Conservation (phyloP, 2,329 filamentous ascomycete genomes). For the Trichoderma aggressivum region DNA sequence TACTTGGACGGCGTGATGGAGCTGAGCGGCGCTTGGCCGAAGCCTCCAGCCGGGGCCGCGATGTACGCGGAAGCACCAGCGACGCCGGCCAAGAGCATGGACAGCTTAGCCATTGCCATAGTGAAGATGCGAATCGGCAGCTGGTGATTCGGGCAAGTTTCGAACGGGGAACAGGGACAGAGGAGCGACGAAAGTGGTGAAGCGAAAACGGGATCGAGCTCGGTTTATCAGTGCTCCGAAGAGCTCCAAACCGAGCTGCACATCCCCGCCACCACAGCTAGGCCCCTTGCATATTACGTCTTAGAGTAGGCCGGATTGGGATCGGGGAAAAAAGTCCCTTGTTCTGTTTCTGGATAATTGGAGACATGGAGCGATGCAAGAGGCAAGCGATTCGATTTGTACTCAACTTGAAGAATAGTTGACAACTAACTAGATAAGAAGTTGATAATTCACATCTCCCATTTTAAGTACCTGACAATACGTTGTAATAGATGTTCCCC, state of each 20-base stretch:
- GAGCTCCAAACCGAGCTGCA: slow-evolving; percentile 6
- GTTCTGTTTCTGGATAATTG: background rate
- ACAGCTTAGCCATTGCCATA: slow-evolving; percentile 13
- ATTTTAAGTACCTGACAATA: background rate
- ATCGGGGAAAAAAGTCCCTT: background rate
- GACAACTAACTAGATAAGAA: background rate
- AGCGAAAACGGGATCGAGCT: background rate
- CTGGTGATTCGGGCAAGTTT: background rate
- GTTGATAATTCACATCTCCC: background rate
- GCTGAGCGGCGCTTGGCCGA: slow-evolving; percentile 1
- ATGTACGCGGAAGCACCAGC: slow-evolving; percentile 11
- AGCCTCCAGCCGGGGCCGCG: background rate
- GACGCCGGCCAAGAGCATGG: slow-evolving; percentile 12
- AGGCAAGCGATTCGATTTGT: background rate
- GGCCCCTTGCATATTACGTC: slow-evolving; percentile 2
- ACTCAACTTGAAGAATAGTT: background rate
- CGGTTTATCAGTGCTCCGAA: slow-evolving; percentile 2
- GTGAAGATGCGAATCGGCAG: background rate
- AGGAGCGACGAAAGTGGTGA: background rate
- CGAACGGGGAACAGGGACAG: background rate
- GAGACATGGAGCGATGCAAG: background rate
- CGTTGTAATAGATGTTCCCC: background rate
- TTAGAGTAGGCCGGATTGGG: background rate
- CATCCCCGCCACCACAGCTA: background rate
- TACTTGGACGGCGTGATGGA: slow-evolving; percentile 21